phyloP scores from a whole-genome alignment of 768 basidiomycete species.

The Myochromella boudieri region DNA sequence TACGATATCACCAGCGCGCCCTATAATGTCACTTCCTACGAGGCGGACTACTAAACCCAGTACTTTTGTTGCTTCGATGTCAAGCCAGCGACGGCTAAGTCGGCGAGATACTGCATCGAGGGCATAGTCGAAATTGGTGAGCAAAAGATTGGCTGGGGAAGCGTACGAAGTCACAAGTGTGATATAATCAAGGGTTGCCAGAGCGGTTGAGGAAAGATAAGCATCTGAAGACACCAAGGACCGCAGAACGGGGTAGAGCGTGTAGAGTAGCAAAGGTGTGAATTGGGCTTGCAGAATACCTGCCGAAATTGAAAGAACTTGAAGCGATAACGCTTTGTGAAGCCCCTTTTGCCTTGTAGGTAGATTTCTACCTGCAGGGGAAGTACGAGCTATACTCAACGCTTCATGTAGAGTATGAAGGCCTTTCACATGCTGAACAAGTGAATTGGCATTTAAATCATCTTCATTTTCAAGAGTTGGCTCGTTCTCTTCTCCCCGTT shows the following conservation, averaged over 20 bases:
- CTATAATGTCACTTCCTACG: constrained; percentile 84
- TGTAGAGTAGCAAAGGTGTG: constrained; percentile 68
- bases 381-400: constrained; percentile 43
- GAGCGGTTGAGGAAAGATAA: constrained; percentile 73
- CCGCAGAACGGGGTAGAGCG: constrained; percentile 84
- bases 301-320: constrained; percentile 69
- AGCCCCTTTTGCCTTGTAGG: constrained; percentile 54
- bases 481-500: constrained; percentile 20
- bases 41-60: constrained; percentile 82
- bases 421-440: constrained; percentile 68
- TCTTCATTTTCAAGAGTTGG: constrained; percentile 26
- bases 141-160: constrained; percentile 82
- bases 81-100: constrained; percentile 77
- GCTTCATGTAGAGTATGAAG: constrained; percentile 62
- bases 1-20: constrained; percentile 89
- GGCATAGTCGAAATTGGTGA: constrained; percentile 96
- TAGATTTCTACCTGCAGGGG: constrained; percentile 24
- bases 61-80: constrained; percentile 87
- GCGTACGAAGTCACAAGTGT: constrained; percentile 81
- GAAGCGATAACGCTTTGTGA: constrained; percentile 71
- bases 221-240: constrained; percentile 74
- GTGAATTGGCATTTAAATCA: constrained; percentile 27
- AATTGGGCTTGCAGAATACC: constrained; percentile 75
- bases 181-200: constrained; percentile 69
- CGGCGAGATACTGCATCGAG: constrained; percentile 88